Base-by-base conservation (phyloP, 768 basidiomycete species). In the Macrolepiota fuliginosa region DNA sequence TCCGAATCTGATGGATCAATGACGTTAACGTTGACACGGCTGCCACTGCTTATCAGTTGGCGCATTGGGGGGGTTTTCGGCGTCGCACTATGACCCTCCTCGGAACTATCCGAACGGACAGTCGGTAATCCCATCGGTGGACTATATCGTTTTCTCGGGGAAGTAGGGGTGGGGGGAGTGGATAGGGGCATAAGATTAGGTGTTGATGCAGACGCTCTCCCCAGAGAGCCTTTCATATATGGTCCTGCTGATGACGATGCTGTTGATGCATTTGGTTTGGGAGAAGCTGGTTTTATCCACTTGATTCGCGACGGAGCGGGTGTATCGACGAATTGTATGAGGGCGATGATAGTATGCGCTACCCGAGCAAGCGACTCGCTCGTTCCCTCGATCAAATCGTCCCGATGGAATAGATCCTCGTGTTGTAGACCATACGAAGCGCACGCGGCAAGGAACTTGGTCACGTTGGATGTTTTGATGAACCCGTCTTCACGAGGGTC, bases 361-460 rank as follows among this genome's bases (percentile, higher is more conserved):
- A 94, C 91, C 57, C 90, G 83, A 45, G 83, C 85, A 25, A 91
- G 78, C 11, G 82, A 79, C 63, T 90, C 86, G 42, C 81, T 74
- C 11, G 82, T 81, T 27, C 76, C 80, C 67, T 88, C 83, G 24
- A 84, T 81, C 52, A 92, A 77, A 70, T 91, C 90, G 67, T 90
- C 87, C 3, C 80, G 79, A 47, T 81, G 79, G 69, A 92, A 91
- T 46, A 90, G 72, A 61, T 88, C 88, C 58, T 86, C 84, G 25
- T 81, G 73, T 40, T 80, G 69, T 25, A 92, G 73, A 3, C 88
- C 89, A 65, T 87, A 83, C 42, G 84, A 82, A 27, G 88, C 81
- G 64, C 88, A 92, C 0, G 89, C 85, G 2, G 89, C 88, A 35
- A 92, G 79, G 69, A 94, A 94, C 71, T 85, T 88, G 40, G 89